phyloP scores from a whole-genome alignment of 2,329 filamentous ascomycete species.

The Ploettnerulaceae sp. region DNA sequence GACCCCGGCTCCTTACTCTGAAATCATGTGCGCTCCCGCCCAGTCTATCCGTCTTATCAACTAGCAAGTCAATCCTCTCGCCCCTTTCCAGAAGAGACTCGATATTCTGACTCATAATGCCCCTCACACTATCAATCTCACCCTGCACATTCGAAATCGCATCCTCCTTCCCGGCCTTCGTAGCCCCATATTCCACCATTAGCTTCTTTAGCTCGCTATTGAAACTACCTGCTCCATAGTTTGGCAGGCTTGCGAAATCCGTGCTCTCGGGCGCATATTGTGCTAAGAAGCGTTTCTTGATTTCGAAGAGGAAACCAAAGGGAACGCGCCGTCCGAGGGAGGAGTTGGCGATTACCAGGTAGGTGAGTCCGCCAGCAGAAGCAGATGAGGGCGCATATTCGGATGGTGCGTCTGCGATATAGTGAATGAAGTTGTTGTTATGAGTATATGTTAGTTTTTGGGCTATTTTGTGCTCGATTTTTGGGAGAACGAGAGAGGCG shows the following conservation, averaged over 20 bases:
- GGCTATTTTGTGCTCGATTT: constrained; percentile 74
- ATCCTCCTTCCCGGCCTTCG: constrained; percentile 69
- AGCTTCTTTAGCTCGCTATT: constrained; percentile 72
- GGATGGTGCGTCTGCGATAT: constrained; percentile 78
- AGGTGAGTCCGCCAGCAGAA: constrained; percentile 78
- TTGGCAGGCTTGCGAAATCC: constrained; percentile 72
- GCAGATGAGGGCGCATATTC: constrained; percentile 50
- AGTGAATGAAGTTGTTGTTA: constrained; percentile 89
- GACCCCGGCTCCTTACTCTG: constrained; percentile 74
- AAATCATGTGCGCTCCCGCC: constrained; percentile 89
- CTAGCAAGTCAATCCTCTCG: constrained; percentile 86
- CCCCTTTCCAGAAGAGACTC: constrained; percentile 84
- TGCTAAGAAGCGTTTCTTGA: constrained; percentile 79
- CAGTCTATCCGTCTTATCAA: constrained; percentile 92
- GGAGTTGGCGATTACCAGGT: constrained; percentile 80
- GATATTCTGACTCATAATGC: constrained; percentile 95
- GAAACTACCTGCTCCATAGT: constrained; percentile 87
- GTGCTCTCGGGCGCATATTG: constrained; percentile 61
- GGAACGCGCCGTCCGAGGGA: constrained; percentile 81
- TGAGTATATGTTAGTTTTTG: constrained; percentile 95
- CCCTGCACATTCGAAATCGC: constrained; percentile 76
- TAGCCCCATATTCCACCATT: constrained; percentile 81
- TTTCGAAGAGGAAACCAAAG: constrained; percentile 87
- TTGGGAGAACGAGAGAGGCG: constrained; percentile 89
- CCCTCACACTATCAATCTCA: constrained; percentile 88